These are phyloP conservation scores for Candida mattraensis DNA, from an alignment of 805 yeast genomes.

Conservation along the genomic window DNA sequence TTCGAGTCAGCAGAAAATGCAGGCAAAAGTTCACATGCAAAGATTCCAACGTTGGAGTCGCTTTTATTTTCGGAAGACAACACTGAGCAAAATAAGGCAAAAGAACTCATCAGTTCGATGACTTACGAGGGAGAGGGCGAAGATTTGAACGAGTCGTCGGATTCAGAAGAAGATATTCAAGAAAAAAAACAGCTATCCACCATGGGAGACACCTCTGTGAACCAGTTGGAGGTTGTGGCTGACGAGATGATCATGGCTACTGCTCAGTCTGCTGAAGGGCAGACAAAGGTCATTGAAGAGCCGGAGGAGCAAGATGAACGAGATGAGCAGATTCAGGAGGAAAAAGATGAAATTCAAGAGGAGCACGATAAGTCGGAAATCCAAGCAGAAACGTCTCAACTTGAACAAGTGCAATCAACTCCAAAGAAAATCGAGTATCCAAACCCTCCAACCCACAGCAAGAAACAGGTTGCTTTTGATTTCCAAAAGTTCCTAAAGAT, in stretches of 20 bases:
- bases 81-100: constrained; percentile 2
- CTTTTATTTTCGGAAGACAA: constrained; percentile 7
- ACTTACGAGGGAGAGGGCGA: constrained; percentile 25
- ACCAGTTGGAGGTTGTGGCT: no score
- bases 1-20: constrained; percentile 9
- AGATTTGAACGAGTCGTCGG: constrained; percentile 19
- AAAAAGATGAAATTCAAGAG: no score
- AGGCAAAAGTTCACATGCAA: not conserved
- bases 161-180: constrained; percentile 5
- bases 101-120: constrained; percentile 23
- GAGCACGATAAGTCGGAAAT: no score
- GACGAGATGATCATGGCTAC: no score
- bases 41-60: constrained; percentile 17
- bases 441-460: constrained; percentile 31
- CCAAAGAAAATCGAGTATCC: constrained; percentile 22
- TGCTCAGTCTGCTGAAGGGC: no score
- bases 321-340: no score
- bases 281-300: no score
- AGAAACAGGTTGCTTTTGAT: constrained; percentile 55
- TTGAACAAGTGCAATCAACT: not conserved
- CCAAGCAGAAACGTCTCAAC: not conserved
- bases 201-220: no score
- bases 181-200: constrained; percentile 1
- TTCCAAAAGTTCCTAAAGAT: constrained; percentile 77
- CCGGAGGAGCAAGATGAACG: no score